Evolutionary conservation across 768 basidiomycete genomes (phyloP).

Genomic region (Lactifluus echinatus): DNA sequence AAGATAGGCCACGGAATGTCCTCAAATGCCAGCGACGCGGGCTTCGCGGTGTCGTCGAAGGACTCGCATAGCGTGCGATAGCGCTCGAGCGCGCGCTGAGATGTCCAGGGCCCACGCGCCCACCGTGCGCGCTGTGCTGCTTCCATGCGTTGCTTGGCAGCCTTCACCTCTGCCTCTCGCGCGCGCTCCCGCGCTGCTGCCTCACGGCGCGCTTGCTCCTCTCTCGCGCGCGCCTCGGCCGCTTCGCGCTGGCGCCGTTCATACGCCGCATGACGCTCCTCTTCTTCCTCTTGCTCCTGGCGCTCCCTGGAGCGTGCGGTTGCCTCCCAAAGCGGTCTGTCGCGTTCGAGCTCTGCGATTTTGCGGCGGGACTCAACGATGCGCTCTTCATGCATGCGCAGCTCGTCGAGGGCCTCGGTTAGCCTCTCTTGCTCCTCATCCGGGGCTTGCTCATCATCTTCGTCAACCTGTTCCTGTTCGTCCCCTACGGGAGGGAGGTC

Average conservation of each 20-base stretch:
- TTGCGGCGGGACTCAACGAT: conserved; percentile 60
- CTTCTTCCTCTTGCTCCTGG: conserved; percentile 24
- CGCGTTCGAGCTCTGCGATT: conserved; percentile 56
- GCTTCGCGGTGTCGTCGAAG: conserved; percentile 49
- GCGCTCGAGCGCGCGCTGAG: conserved; percentile 58
- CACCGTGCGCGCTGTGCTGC: conserved; percentile 44
- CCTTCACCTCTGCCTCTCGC: conserved; percentile 21
- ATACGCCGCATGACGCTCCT: conserved; percentile 22
- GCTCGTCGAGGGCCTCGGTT: conserved; percentile 21
- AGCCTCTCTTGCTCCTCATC: conserved; percentile 15
- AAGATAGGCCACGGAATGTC: conserved; percentile 74
- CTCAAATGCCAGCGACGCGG: conserved; percentile 47
- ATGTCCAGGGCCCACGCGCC: conserved; percentile 55
- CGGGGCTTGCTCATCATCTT: neutral
- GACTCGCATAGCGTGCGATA: conserved; percentile 51
- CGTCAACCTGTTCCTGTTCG: neutral
- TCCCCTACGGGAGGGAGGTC: neutral
- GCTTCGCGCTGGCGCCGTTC: conserved; percentile 23
- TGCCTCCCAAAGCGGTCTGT: conserved; percentile 54
- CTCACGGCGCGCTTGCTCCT: conserved; percentile 25
- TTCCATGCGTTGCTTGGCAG: conserved; percentile 34
- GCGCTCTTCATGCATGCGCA: conserved; percentile 31
- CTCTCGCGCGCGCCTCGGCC: conserved; percentile 29
- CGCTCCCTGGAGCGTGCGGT: conserved; percentile 30
- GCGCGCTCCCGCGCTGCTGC: conserved; percentile 25